Evolutionary conservation across 2,329 filamentous ascomycete species (phyloP).

Genomic region (Keithomyces neogunnii): DNA sequence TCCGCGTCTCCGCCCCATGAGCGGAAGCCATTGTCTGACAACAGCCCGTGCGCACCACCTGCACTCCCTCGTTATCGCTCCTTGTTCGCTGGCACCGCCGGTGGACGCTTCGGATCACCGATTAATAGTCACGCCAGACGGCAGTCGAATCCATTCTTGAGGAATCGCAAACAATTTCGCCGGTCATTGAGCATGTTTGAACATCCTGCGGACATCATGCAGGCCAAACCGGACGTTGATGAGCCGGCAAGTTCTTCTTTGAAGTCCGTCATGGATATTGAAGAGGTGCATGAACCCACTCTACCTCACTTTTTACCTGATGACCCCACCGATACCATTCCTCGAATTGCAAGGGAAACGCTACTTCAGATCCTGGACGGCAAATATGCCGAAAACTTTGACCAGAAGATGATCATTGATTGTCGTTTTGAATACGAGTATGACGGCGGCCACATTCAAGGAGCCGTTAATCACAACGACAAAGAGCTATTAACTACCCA

Average conservation of each 20-base stretch:
- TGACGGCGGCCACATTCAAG: slow-evolving; percentile 88
- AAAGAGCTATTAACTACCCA: slow-evolving; percentile 77
- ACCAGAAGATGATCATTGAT: slow-evolving; percentile 81
- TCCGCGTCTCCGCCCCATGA: slow-evolving; percentile 67
- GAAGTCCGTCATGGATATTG: slow-evolving; percentile 74
- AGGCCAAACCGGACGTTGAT: slow-evolving; percentile 58
- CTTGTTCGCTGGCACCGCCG: slow-evolving; percentile 52
- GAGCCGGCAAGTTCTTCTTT: slow-evolving; percentile 37
- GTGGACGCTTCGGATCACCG: slow-evolving; percentile 64
- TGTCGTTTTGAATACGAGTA: slow-evolving; percentile 99
- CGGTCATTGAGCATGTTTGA: slow-evolving; percentile 98
- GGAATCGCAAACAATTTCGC: slow-evolving; percentile 80
- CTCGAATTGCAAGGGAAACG: slow-evolving; percentile 74
- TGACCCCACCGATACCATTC: slow-evolving; percentile 76
- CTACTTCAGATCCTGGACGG: slow-evolving; percentile 84
- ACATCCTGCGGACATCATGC: slow-evolving; percentile 78
- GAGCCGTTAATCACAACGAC: slow-evolving; percentile 93
- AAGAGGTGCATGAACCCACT: slow-evolving; percentile 62
- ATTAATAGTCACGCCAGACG: slow-evolving; percentile 63
- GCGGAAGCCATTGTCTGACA: slow-evolving; percentile 50
- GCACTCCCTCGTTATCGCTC: slow-evolving; percentile 55
- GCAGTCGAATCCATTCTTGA: slow-evolving; percentile 59
- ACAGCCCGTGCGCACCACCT: slow-evolving; percentile 46
- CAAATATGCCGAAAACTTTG: slow-evolving; percentile 66
- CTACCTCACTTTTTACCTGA: slow-evolving; percentile 80